These are phyloP conservation scores for Chaetomium olivaceum DNA, from an alignment of 2,329 filamentous ascomycete species.

Conservation along the genomic window DNA sequence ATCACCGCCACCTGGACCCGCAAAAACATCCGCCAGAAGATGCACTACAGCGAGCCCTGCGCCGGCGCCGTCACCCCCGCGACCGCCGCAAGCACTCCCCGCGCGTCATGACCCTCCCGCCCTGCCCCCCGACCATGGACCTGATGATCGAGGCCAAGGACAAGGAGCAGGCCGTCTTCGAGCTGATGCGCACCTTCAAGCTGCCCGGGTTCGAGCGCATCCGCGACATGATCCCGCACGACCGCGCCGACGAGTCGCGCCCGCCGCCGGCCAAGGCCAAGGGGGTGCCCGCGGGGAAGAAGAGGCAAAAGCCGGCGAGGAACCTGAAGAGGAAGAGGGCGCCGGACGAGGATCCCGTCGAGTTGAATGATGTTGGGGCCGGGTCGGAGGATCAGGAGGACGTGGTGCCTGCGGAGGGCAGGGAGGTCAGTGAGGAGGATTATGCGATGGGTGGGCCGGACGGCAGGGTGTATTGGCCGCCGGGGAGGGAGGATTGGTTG, in stretches of 20 bases:
- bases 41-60: slow-evolving; percentile 90
- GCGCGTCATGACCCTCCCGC: slow-evolving; percentile 76
- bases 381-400: slow-evolving; percentile 24
- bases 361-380: slow-evolving; percentile 39
- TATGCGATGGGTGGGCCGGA: slow-evolving; percentile 84
- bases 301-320: slow-evolving; percentile 40
- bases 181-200: slow-evolving; percentile 85
- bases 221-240: slow-evolving; percentile 75
- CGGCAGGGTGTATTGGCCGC: slow-evolving; percentile 84
- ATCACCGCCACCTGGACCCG: slow-evolving; percentile 82
- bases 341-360: slow-evolving; percentile 34
- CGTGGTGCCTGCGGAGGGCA: slow-evolving; percentile 31
- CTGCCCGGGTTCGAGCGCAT: slow-evolving; percentile 76
- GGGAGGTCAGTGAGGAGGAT: slow-evolving; percentile 63
- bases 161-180: slow-evolving; percentile 95
- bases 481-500: slow-evolving; percentile 88
- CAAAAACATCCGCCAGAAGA: slow-evolving; percentile 88
- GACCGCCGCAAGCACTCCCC: slow-evolving; percentile 84
- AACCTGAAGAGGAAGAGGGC: slow-evolving; percentile 43
- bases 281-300: slow-evolving; percentile 30
- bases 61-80: slow-evolving; percentile 73
- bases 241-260: slow-evolving; percentile 73
- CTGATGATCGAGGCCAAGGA: slow-evolving; percentile 99
- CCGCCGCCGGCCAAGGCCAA: slow-evolving; percentile 45
- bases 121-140: slow-evolving; percentile 81